Percentiles rank a stretch among this genome's conserved stretches.
Conservation (phyloP, 371 early-diverging fungal genomes). For the Lichtheimia ornata region DNA sequence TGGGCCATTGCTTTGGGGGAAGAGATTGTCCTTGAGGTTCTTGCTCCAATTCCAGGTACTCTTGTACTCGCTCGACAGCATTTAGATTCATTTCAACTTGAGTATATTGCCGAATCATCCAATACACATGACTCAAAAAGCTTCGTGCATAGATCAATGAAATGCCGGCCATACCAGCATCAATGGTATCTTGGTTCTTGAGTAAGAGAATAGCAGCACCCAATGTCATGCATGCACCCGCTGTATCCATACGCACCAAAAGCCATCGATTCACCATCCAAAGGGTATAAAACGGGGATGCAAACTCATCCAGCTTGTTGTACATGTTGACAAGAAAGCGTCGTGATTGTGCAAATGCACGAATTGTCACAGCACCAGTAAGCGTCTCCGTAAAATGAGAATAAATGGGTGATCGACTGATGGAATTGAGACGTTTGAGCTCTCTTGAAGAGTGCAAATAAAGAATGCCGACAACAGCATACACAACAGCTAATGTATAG, state of each 20-base stretch:
- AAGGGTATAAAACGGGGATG: slow-evolving; percentile 75
- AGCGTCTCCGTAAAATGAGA: slow-evolving; percentile 77
- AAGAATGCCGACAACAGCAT: slow-evolving; percentile 45
- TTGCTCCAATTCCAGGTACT: slow-evolving; percentile 73
- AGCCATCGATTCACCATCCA: slow-evolving; percentile 93
- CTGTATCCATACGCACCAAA: slow-evolving; percentile 66
- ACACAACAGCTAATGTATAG: slow-evolving; percentile 17
- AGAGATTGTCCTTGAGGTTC: slow-evolving; percentile 52
- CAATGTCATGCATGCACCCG: slow-evolving; percentile 71
- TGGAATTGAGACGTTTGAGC: slow-evolving; percentile 78
- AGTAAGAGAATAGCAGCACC: slow-evolving; percentile 64
- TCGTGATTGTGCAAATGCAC: slow-evolving; percentile 71
- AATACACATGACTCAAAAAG: slow-evolving; percentile 52
- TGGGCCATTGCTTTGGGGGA: slow-evolving; percentile 15
- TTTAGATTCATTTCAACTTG: slow-evolving; percentile 82
- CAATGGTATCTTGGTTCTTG: slow-evolving; percentile 52
- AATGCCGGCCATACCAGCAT: slow-evolving; percentile 84
- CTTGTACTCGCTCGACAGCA: slow-evolving; percentile 83
- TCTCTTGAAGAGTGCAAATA: slow-evolving; percentile 79
- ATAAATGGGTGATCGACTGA: slow-evolving; percentile 75
- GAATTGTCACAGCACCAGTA: slow-evolving; percentile 62
- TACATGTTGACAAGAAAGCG: slow-evolving; percentile 60
- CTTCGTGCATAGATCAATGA: slow-evolving; percentile 77
- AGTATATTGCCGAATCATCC: slow-evolving; percentile 61
- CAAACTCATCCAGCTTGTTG: slow-evolving; percentile 59